Base-by-base conservation (phyloP, 768 basidiomycete genomes). In the Paxillus ammoniavirescens region DNA sequence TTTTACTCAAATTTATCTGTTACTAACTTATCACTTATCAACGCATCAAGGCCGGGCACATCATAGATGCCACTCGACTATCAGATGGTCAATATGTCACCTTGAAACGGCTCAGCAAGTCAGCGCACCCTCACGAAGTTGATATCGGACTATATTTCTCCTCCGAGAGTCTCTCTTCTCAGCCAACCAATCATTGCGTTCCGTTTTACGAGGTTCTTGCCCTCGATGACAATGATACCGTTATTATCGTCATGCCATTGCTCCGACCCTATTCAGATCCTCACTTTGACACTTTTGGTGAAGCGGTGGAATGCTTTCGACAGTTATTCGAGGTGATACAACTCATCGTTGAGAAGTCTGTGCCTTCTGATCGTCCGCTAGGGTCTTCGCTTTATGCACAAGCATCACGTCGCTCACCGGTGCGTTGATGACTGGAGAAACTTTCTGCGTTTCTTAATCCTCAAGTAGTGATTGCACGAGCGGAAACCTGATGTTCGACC, bases 361-460 rank as follows among this genome's bases (percentile, higher is more conserved):
- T 35, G n/a, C 1, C 13, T 41, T 37, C n/a, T 53, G 12, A 46
- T 30, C 5, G 15, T 9, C 14, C 26, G 23, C 5, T 37, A 74
- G 73, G 71, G 73, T 0, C 49, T 76, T 3, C 56, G 64, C 42
- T 75, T 74, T 52, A 71, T 77, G 62, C 76, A 77, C 52, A 50
- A 59, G 2, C 62, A 74, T 28, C 59, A 61, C 15, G 59, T 75
- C 1, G 75, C 74, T 7, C 76, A 77, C 49, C 51, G 6, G 67
- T 50, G 18, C 10, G 42, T 15, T 14, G n/a, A 2, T 41, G 9
- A 9, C 5, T 33, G 31, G 7, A 33, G 47, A 56, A 0, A 53
- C 0, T 26, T 26, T 26, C 26, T 26, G 26, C 5, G 5, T 6
- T 26, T 21, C 21, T 4, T 26, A 26, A 26, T 26, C 26, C 6